These are phyloP conservation scores for Lupinus albus DNA, from an alignment of 306 rosid species.

Conservation along the genomic window DNA sequence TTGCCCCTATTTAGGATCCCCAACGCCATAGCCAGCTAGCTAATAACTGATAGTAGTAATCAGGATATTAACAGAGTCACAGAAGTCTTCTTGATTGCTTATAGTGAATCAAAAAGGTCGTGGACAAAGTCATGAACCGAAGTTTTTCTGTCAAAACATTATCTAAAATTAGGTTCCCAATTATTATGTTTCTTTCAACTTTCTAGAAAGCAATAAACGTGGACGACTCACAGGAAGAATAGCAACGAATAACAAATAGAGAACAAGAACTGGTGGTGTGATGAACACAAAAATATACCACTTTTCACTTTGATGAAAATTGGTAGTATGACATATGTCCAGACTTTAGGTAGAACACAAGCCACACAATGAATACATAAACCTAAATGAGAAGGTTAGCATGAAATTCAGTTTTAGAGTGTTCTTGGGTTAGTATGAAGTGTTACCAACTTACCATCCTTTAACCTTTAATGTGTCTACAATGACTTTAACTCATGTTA, in stretches of 20 bases:
- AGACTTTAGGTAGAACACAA: not conserved
- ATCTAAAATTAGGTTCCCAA: not conserved
- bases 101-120: too few relatives aligned
- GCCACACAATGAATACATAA: not conserved
- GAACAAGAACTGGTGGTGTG: not conserved
- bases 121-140: too few relatives aligned
- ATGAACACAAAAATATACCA: not conserved
- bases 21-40: too few relatives aligned
- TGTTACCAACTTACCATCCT: too few relatives aligned
- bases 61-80: not conserved
- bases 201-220: not conserved
- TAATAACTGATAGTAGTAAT: not conserved
- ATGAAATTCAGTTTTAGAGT: not conserved
- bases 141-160: not conserved
- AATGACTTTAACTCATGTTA: not conserved
- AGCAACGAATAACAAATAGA: not conserved
- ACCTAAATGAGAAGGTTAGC: not conserved
- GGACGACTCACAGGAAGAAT: not conserved
- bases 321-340: not conserved
- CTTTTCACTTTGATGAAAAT: not conserved
- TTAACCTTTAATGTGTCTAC: not conserved
- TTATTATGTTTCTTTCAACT: not conserved
- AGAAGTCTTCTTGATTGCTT: not conserved
- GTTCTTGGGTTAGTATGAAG: not conserved
- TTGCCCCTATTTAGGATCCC: not conserved